These are phyloP conservation scores for Xylaria bambusicola DNA, from an alignment of 495 filamentous ascomycete species.

Conservation along the genomic window DNA sequence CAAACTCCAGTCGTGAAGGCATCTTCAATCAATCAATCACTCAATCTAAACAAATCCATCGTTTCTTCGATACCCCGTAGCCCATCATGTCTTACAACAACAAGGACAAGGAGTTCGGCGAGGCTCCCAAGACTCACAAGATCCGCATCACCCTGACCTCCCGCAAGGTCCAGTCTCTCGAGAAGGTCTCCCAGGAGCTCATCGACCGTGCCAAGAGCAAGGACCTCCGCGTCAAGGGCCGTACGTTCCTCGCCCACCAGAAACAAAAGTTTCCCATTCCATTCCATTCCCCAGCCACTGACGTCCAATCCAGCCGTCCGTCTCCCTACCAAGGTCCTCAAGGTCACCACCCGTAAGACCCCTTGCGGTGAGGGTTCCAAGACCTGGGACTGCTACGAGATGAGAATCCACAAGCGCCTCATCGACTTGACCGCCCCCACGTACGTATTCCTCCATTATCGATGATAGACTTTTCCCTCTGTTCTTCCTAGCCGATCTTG, in stretches of 20 bases:
- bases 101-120: conserved; percentile 86
- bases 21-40: conserved; percentile 14
- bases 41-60: conserved; percentile 12
- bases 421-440: conserved; percentile 96
- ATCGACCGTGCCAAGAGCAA: conserved; percentile 98
- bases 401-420: conserved; percentile 98
- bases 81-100: conserved; percentile 93
- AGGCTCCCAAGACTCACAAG: conserved; percentile 37
- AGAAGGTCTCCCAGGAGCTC: conserved; percentile 98
- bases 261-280: neutral
- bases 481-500: too few relatives aligned
- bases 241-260: conserved; percentile 15
- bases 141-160: conserved; percentile 26
- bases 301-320: conserved; percentile 93
- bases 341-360: conserved; percentile 85
- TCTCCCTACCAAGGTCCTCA: conserved; percentile 95
- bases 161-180: conserved; percentile 71
- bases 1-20: conserved; percentile 68
- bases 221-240: conserved; percentile 97
- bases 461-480: too few relatives aligned
- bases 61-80: conserved; percentile 32
- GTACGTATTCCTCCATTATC: too few relatives aligned
- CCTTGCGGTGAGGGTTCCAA: conserved; percentile 99
- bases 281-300: too few relatives aligned
- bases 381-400: conserved; percentile 99